These are phyloP conservation scores for Fusarium avenaceum DNA, from an alignment of 2,329 filamentous ascomycete species.

Conservation along the genomic window DNA sequence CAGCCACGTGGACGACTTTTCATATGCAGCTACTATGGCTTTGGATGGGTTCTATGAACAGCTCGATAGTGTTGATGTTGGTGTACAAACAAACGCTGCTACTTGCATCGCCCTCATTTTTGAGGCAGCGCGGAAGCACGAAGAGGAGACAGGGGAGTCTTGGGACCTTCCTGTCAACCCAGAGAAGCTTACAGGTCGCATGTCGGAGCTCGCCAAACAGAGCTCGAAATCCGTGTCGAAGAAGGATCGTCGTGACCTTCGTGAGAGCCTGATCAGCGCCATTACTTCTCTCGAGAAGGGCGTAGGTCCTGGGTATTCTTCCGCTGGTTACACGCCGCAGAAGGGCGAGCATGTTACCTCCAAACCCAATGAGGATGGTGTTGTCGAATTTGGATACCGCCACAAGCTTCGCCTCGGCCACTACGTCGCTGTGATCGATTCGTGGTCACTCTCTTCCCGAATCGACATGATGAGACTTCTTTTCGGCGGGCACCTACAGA, in stretches of 20 bases:
- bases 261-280: constrained; percentile 64
- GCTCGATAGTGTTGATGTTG: constrained; percentile 78
- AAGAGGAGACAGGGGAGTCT: constrained; percentile 63
- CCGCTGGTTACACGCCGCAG: constrained; percentile 57
- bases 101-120: constrained; percentile 86
- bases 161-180: constrained; percentile 66
- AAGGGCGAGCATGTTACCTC: constrained; percentile 59
- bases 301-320: constrained; percentile 68
- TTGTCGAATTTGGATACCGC: constrained; percentile 66
- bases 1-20: constrained; percentile 80
- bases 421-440: constrained; percentile 61
- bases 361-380: constrained; percentile 58
- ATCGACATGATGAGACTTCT: constrained; percentile 63
- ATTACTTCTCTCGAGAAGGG: constrained; percentile 67
- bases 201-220: constrained; percentile 62
- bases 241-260: constrained; percentile 62
- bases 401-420: constrained; percentile 64
- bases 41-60: constrained; percentile 88
- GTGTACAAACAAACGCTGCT: constrained; percentile 82
- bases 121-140: constrained; percentile 72
- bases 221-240: constrained; percentile 65
- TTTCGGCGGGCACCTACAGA: constrained; percentile 61
- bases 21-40: constrained; percentile 77
- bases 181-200: constrained; percentile 61
- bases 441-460: constrained; percentile 65